A percentile compares a stretch with the other conserved stretches of the same genome.
These are phyloP conservation scores for Trifolium repens DNA, from an alignment of 306 rosid species.

Conservation along the genomic window DNA sequence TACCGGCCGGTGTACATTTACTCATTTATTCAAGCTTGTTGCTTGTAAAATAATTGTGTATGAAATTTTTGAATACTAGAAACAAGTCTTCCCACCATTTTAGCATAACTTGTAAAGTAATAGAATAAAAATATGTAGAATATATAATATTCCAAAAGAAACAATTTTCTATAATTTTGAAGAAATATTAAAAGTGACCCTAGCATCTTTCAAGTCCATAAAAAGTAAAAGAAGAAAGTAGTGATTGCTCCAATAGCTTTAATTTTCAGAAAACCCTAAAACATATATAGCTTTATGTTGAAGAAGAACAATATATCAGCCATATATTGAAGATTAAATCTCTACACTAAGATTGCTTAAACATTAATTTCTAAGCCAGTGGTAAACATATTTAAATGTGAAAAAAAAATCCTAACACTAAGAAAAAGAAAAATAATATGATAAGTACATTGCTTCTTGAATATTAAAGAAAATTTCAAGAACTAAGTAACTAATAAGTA, in stretches of 20 bases:
- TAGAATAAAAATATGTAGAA: background rate
- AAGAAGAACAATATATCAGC: background rate
- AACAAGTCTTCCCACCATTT: too few relatives aligned
- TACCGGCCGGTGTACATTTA: too few relatives aligned
- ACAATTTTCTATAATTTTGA: conserved; percentile 12
- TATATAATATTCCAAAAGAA: conserved; percentile 23
- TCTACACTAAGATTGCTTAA: background rate
- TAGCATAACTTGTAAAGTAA: conserved; percentile 2
- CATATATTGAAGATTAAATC: too few relatives aligned
- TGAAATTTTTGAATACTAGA: too few relatives aligned
- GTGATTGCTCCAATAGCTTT: conserved; percentile 21
- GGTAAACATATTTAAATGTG: background rate
- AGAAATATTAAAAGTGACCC: conserved; percentile 15
- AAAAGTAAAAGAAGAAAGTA: conserved; percentile 19
- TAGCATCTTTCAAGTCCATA: conserved; percentile 23
- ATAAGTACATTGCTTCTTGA: background rate
- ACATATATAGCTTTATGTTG: conserved; percentile 4
- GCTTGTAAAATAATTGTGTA: too few relatives aligned
- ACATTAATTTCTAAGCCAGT: background rate
- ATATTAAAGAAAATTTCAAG: background rate
- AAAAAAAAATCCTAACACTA: background rate
- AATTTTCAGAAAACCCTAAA: conserved; percentile 22
- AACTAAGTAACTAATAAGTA: background rate
- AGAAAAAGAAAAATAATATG: background rate
- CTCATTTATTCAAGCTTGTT: too few relatives aligned